Percentiles rank a stretch among this genome's conserved stretches.
Evolutionary conservation across 805 yeast species (phyloP).

Genomic region (Cyberlindnera japonica): DNA sequence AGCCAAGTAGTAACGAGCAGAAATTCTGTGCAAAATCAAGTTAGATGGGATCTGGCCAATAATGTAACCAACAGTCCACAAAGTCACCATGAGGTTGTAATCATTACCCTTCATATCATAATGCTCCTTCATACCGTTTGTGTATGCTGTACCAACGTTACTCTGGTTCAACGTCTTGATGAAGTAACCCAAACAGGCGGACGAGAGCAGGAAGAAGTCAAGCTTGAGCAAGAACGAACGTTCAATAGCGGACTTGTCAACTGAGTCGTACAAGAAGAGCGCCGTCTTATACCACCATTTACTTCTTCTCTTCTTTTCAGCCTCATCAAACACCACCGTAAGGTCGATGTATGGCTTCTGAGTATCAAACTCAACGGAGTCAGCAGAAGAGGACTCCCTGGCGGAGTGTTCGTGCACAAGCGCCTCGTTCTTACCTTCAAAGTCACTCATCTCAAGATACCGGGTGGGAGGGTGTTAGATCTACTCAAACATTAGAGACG

Average conservation of each 20-base stretch:
- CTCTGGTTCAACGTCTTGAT: constrained; percentile 41
- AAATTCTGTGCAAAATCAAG: constrained; percentile 37
- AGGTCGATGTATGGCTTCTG: constrained; percentile 19
- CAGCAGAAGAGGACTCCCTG: not conserved
- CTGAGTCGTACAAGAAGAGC: constrained; percentile 28
- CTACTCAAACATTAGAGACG: too few relatives aligned
- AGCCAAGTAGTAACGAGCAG: constrained; percentile 44
- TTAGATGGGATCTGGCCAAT: constrained; percentile 49
- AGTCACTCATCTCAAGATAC: not conserved
- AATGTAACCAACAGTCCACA: constrained; percentile 50
- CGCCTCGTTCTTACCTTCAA: constrained; percentile 1
- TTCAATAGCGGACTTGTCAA: constrained; percentile 36
- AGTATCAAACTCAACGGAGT: not conserved
- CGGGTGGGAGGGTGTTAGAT: too few relatives aligned
- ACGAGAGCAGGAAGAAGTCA: constrained; percentile 37
- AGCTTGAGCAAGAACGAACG: constrained; percentile 32
- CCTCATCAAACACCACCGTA: constrained; percentile 8
- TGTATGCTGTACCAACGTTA: constrained; percentile 43
- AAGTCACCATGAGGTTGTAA: constrained; percentile 40
- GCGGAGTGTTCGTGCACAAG: not conserved
- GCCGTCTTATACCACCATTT: constrained; percentile 13
- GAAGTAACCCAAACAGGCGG: constrained; percentile 44
- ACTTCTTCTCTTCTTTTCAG: constrained; percentile 12
- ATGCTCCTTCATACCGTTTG: constrained; percentile 45
- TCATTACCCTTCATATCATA: constrained; percentile 38